These are phyloP conservation scores for Spergularia azorica DNA, from an alignment of 179 eudicot species.

Conservation along the genomic window DNA sequence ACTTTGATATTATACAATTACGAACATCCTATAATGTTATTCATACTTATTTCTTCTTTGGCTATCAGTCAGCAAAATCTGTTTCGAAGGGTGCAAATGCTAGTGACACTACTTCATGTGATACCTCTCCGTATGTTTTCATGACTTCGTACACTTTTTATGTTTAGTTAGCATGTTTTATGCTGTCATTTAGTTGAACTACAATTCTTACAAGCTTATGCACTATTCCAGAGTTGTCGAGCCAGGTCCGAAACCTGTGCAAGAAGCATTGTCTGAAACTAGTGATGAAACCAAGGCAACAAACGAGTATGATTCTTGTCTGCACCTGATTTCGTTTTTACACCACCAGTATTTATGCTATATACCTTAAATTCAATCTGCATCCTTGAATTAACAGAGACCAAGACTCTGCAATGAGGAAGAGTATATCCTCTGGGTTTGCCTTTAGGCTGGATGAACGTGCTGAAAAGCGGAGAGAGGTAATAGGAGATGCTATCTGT, in stretches of 20 bases:
- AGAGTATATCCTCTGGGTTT: constrained; percentile 53
- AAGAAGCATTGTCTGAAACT: constrained; percentile 37
- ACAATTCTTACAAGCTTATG: constrained; percentile 8
- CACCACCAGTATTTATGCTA: not conserved
- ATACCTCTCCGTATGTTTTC: constrained; percentile 46
- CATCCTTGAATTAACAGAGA: constrained; percentile 30
- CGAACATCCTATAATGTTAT: not conserved
- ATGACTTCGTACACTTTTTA: not conserved
- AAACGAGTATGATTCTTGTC: constrained; percentile 47
- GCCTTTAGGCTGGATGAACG: constrained; percentile 79
- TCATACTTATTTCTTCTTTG: constrained; percentile 5
- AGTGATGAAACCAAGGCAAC: constrained; percentile 58
- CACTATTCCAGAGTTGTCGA: constrained; percentile 46
- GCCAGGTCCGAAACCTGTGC: constrained; percentile 36
- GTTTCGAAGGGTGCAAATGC: constrained; percentile 35
- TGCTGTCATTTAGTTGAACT: not conserved
- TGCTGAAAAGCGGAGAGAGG: constrained; percentile 94
- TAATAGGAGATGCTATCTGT: constrained; percentile 18
- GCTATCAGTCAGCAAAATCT: constrained; percentile 48
- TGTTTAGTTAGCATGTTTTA: not conserved
- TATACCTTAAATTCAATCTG: not conserved
- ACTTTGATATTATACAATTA: not conserved
- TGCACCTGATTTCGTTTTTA: constrained; percentile 6
- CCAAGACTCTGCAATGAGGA: constrained; percentile 45
- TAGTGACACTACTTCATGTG: constrained; percentile 29